A percentile compares a stretch with the other conserved stretches of the same genome.
These are phyloP conservation scores for Fonsecaea pedrosoi DNA, from an alignment of 2,329 filamentous ascomycete genomes.

Conservation along the genomic window DNA sequence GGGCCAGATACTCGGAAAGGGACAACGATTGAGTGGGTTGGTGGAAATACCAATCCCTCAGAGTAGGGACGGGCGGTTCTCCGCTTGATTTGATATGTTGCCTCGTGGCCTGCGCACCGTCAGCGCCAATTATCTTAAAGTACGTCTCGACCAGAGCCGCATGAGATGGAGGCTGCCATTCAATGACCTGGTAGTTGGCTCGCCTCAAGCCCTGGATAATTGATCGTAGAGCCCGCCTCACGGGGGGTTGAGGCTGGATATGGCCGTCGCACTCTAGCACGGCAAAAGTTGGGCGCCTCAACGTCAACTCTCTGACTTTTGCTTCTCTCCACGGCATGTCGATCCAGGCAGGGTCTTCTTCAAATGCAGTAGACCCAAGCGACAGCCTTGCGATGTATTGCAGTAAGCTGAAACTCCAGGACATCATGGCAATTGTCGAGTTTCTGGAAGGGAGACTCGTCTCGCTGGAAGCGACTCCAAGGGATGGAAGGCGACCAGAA, in stretches of 20 bases:
- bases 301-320: conserved; percentile 12
- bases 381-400: conserved; percentile 32
- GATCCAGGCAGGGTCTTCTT: conserved; percentile 25
- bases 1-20: conserved; percentile 21
- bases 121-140: conserved; percentile 53
- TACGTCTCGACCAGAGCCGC: conserved; percentile 26
- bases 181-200: conserved; percentile 59
- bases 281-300: conserved; percentile 24
- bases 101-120: conserved; percentile 68
- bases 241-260: conserved; percentile 32
- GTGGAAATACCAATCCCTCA: conserved; percentile 26
- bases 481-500: conserved; percentile 21
- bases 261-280: conserved; percentile 28
- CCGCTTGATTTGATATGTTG: conserved; percentile 61
- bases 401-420: conserved; percentile 33
- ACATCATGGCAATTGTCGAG: conserved; percentile 42
- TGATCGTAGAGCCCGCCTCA: conserved; percentile 25
- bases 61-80: conserved; percentile 65
- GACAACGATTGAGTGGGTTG: conserved; percentile 11
- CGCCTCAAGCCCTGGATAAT: conserved; percentile 45
- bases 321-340: conserved; percentile 32
- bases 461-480: conserved; percentile 21
- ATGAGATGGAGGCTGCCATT: conserved; percentile 36
- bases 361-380: conserved; percentile 26
- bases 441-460: conserved; percentile 43